Conservation (phyloP, 2,329 filamentous ascomycete species). For the Purpureocillium takamizusanense region DNA sequence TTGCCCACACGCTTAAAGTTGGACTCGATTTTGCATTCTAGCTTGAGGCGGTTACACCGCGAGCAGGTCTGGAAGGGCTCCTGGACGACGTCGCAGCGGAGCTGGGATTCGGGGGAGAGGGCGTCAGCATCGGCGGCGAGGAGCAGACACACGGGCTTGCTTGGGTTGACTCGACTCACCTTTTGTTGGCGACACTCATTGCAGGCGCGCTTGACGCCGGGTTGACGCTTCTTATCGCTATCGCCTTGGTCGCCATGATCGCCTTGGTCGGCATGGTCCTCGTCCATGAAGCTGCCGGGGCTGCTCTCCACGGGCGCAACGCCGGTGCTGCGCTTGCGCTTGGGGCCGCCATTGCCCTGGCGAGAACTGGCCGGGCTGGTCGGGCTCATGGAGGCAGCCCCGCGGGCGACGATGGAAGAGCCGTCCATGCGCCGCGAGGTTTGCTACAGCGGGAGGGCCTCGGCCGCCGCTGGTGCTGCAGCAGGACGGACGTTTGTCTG, state of each 20-base stretch:
- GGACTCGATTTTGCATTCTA: constrained; percentile 78
- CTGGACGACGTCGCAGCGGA: constrained; percentile 77
- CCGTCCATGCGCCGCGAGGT: constrained; percentile 35
- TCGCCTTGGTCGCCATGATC: constrained; percentile 37
- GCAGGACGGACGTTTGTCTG: too few species aligned
- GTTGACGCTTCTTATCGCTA: constrained; percentile 46
- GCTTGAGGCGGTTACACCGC: constrained; percentile 68
- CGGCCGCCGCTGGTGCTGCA: constrained; percentile 5
- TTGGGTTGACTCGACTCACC: constrained; percentile 42
- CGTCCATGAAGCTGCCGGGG: constrained; percentile 42
- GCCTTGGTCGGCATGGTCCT: constrained; percentile 43
- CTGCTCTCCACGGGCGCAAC: constrained; percentile 48
- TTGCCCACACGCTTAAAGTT: constrained; percentile 83
- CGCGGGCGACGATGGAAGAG: constrained; percentile 33
- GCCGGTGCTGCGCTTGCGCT: constrained; percentile 51
- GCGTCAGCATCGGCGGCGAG: background rate
- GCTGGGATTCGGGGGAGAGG: constrained; percentile 31
- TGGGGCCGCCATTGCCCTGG: constrained; percentile 37
- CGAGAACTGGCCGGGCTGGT: constrained; percentile 46
- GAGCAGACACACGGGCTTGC: background rate
- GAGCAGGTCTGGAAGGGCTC: constrained; percentile 72
- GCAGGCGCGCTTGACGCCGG: constrained; percentile 69
- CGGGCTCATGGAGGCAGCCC: constrained; percentile 42
- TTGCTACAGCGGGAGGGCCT: constrained; percentile 7
- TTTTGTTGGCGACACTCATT: constrained; percentile 84